Evolutionary conservation across 331 rosid genomes (phyloP).

Genomic region (Stylosanthes scabra): DNA sequence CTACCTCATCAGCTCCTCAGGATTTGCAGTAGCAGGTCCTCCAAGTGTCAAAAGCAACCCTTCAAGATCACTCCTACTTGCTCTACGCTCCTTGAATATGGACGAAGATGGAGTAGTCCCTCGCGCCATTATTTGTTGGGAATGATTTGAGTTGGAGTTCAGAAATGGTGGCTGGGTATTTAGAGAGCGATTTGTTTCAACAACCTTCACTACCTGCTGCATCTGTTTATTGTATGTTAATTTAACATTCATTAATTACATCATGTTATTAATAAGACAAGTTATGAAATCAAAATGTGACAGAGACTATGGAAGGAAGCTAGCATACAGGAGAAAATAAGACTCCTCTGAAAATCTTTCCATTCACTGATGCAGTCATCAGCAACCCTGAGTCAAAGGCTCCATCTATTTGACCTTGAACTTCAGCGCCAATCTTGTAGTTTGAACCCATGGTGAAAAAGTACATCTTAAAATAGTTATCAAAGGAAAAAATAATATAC

Average conservation of each 20-base stretch:
- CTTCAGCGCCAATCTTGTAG: constrained; percentile 73
- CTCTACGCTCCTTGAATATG: too few relatives aligned
- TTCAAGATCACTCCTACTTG: constrained; percentile 60
- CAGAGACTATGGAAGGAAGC: neutral
- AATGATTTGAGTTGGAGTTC: constrained; percentile 37
- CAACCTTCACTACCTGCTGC: constrained; percentile 63
- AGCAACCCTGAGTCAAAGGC: constrained; percentile 75
- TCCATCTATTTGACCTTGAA: constrained; percentile 76
- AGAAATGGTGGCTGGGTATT: constrained; percentile 36
- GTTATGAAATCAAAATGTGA: neutral
- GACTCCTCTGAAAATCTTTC: constrained; percentile 72
- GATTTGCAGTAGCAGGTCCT: constrained; percentile 65
- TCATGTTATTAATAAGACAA: neutral
- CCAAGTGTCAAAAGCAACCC: constrained; percentile 75
- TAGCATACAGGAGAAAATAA: constrained; percentile 69
- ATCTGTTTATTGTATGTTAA: constrained; percentile 20
- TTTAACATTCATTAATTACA: too few relatives aligned
- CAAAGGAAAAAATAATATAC: too few relatives aligned
- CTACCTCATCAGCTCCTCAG: constrained; percentile 28
- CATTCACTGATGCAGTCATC: constrained; percentile 73
- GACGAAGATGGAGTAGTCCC: constrained; percentile 25
- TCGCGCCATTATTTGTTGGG: constrained; percentile 47
- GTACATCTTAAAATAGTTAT: too few relatives aligned
- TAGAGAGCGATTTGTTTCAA: constrained; percentile 36
- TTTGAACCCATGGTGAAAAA: constrained; percentile 10